Percentiles rank a stretch among this genome's conserved stretches.
These are phyloP conservation scores for Calonectria henricotiae DNA, from an alignment of 2,329 filamentous ascomycete genomes.

Conservation along the genomic window DNA sequence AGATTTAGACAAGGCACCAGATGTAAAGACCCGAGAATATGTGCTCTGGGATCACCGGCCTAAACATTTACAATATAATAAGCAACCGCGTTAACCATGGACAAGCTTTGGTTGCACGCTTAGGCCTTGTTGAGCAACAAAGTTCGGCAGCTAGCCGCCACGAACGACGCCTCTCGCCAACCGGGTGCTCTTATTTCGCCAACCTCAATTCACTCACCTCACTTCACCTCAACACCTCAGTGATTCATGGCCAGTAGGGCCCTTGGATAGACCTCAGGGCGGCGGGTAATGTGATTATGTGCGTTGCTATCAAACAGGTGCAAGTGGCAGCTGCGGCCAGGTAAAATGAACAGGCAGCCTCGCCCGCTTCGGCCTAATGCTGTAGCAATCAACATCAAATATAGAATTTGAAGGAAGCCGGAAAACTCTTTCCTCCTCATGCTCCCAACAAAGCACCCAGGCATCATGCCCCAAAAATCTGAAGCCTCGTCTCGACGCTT, in stretches of 20 bases:
- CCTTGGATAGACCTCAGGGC: neutral
- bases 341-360: constrained; percentile 2
- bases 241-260: neutral
- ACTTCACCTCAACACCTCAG: too few relatives aligned
- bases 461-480: neutral
- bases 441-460: neutral
- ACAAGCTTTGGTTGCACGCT: neutral
- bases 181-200: neutral
- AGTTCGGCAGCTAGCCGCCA: neutral
- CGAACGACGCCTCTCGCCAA: neutral
- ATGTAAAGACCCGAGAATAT: neutral
- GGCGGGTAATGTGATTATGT: constrained; percentile 6
- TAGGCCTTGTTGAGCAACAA: neutral
- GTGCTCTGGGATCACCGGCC: neutral
- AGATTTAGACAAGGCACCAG: neutral
- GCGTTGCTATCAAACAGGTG: neutral
- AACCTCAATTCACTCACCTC: too few relatives aligned
- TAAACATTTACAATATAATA: neutral
- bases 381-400: neutral
- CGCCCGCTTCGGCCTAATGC: neutral
- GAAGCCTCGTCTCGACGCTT: neutral
- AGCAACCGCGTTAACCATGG: neutral
- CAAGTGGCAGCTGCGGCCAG: constrained; percentile 2
- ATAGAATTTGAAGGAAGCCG: neutral
- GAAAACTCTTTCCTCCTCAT: neutral